phyloP scores from a whole-genome alignment of 306 rosid species.

The Comarum palustre region DNA sequence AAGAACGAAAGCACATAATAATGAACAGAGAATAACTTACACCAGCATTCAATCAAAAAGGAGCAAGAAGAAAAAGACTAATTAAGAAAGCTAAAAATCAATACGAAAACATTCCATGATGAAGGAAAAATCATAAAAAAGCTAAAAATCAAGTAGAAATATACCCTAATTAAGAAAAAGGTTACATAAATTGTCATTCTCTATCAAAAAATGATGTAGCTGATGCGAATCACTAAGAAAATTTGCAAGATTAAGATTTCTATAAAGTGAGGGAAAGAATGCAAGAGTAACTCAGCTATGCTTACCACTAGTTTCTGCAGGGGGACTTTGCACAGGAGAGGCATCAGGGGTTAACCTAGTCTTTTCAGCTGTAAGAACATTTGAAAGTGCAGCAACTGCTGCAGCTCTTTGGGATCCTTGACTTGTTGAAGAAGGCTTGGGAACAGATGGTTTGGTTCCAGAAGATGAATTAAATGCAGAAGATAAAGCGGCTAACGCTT shows the following conservation, averaged over 20 bases:
- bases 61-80: not conserved
- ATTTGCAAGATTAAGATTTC: slow-evolving; percentile 1
- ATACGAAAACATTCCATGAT: too few relatives aligned
- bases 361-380: slow-evolving; percentile 92
- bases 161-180: not conserved
- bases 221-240: not conserved
- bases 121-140: too few relatives aligned
- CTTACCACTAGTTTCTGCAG: slow-evolving; percentile 65
- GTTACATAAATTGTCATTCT: not conserved
- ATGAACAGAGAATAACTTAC: not conserved
- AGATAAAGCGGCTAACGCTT: slow-evolving; percentile 89
- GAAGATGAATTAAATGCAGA: slow-evolving; percentile 78
- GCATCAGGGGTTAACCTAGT: slow-evolving; percentile 54
- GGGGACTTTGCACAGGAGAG: slow-evolving; percentile 72
- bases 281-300: slow-evolving; percentile 13
- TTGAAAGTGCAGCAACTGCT: slow-evolving; percentile 97
- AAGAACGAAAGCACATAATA: not conserved
- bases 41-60: not conserved
- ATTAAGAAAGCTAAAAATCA: not conserved
- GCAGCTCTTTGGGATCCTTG: slow-evolving; percentile 97
- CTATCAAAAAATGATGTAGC: not conserved
- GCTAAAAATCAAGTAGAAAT: too few relatives aligned
- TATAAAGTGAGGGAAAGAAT: not conserved
- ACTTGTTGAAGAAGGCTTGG: slow-evolving; percentile 46
- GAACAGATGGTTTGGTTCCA: slow-evolving; percentile 36